phyloP scores from a whole-genome alignment of 1,284 basidiomycete genomes.

The Trichosporon sp. region DNA sequence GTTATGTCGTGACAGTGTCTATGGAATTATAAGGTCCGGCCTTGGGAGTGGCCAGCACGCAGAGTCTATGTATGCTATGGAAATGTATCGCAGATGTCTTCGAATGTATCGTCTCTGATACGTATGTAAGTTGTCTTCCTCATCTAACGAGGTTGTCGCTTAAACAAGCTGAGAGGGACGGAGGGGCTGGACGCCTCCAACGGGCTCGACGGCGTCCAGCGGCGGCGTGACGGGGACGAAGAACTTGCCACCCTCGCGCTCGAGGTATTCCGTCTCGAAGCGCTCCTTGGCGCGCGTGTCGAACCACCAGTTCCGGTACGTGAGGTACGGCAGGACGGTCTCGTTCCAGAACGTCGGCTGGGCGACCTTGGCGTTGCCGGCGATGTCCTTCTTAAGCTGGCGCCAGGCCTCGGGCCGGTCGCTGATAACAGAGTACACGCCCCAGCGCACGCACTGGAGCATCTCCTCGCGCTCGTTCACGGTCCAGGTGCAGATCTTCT shows the following conservation, averaged over 20 bases:
- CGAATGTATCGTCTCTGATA: not conserved
- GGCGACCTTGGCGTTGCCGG: conserved; percentile 26
- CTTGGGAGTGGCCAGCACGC: no score
- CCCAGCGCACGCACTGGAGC: conserved; percentile 95
- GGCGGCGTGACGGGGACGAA: conserved; percentile 7
- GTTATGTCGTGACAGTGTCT: not conserved
- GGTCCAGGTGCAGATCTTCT: conserved; percentile 73
- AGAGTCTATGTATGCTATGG: not conserved
- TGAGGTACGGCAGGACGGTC: conserved; percentile 40
- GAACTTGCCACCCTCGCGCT: conserved; percentile 53
- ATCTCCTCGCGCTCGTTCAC: conserved; percentile 89
- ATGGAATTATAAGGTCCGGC: not conserved
- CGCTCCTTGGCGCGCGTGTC: conserved; percentile 41
- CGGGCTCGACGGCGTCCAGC: conserved; percentile 31
- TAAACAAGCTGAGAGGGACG: not conserved
- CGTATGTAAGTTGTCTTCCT: not conserved
- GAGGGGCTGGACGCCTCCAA: not conserved
- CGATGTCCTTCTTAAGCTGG: conserved; percentile 44
- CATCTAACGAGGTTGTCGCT: not conserved
- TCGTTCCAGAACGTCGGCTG: conserved; percentile 16
- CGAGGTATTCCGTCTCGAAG: conserved; percentile 54
- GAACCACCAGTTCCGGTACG: conserved; percentile 47
- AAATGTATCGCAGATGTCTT: not conserved
- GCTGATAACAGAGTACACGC: conserved; percentile 83
- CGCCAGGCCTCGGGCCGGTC: conserved; percentile 62